phyloP scores from a whole-genome alignment of 2,329 filamentous ascomycete genomes.

The Dactylella cylindrospora region DNA sequence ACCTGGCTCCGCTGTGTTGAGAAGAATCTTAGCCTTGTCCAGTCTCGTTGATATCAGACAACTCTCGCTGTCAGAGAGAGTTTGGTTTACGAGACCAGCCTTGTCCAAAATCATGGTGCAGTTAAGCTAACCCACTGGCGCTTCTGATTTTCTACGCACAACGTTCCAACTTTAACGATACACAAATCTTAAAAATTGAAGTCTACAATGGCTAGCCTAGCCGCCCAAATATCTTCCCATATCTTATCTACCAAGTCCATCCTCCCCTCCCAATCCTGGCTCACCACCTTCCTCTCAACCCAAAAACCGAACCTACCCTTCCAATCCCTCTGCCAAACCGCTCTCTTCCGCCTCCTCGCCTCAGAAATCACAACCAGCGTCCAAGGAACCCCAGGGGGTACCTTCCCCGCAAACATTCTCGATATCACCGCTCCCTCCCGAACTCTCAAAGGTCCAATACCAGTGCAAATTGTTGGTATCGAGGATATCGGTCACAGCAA shows the following conservation, averaged over 20 bases:
- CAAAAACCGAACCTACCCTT: constrained; percentile 36
- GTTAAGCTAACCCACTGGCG: no score
- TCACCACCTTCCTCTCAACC: constrained; percentile 28
- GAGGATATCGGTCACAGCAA: constrained; percentile 77
- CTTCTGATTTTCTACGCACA: no score
- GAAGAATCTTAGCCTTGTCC: no score
- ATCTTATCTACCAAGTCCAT: constrained; percentile 34
- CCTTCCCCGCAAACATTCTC: constrained; percentile 63
- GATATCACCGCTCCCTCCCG: constrained; percentile 60
- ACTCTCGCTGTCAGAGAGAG: no score
- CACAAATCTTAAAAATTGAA: no score
- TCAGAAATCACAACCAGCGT: constrained; percentile 71
- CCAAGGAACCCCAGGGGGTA: constrained; percentile 54
- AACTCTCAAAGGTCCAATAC: constrained; percentile 63
- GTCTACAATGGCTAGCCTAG: no score
- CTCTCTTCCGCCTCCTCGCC: constrained; percentile 69
- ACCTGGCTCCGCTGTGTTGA: no score
- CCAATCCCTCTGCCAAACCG: constrained; percentile 38
- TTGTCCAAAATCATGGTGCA: no score
- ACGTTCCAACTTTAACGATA: no score
- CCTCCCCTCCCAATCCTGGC: constrained; percentile 38
- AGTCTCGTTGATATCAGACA: no score
- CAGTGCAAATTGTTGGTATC: constrained; percentile 81
- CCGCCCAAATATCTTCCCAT: constrained; percentile 30
- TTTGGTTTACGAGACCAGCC: no score